phyloP scores from a whole-genome alignment of 495 filamentous ascomycete species.

The Penicillium verhagenii region DNA sequence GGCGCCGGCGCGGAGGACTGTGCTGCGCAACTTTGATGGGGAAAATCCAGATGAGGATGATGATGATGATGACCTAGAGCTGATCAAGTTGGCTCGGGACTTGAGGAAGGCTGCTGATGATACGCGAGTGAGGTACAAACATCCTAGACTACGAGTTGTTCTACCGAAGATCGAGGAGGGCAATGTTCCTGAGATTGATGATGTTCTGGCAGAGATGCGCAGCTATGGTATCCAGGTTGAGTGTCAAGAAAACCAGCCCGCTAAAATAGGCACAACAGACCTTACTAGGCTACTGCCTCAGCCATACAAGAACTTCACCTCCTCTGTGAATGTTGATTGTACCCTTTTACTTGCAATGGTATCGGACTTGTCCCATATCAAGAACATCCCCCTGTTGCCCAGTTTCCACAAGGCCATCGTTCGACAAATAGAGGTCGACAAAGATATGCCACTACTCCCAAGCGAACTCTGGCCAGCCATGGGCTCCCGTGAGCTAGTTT shows the following conservation, averaged over 20 bases:
- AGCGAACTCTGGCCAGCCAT: slow-evolving; percentile 64
- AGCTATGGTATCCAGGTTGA: slow-evolving; percentile 55
- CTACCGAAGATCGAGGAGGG: slow-evolving; percentile 56
- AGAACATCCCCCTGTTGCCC: slow-evolving; percentile 31
- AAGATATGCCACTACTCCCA: slow-evolving; percentile 56
- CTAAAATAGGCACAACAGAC: slow-evolving; percentile 26
- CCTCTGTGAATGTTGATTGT: slow-evolving; percentile 69
- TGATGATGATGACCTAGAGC: slow-evolving; percentile 50
- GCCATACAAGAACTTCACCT: slow-evolving; percentile 53
- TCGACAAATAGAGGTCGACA: slow-evolving; percentile 66
- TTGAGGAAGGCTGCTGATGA: slow-evolving; percentile 52
- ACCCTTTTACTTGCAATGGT: slow-evolving; percentile 69
- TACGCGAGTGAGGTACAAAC: slow-evolving; percentile 54
- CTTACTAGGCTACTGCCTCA: slow-evolving; percentile 52
- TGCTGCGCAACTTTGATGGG: slow-evolving; percentile 34
- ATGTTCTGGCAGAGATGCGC: slow-evolving; percentile 55
- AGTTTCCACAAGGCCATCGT: slow-evolving; percentile 56
- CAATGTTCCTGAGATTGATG: slow-evolving; percentile 52
- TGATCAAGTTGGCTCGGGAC: slow-evolving; percentile 58
- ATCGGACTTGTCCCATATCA: slow-evolving; percentile 66
- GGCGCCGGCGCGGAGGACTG: slow-evolving; percentile 16
- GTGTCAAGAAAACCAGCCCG: slow-evolving; percentile 32
- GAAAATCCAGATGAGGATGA: slow-evolving; percentile 27
- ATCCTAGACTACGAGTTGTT: slow-evolving; percentile 60
- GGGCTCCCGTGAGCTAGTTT: slow-evolving; percentile 52